These are phyloP conservation scores for Ophiostoma sp. DNA, from an alignment of 2,329 filamentous ascomycete species.

Conservation along the genomic window DNA sequence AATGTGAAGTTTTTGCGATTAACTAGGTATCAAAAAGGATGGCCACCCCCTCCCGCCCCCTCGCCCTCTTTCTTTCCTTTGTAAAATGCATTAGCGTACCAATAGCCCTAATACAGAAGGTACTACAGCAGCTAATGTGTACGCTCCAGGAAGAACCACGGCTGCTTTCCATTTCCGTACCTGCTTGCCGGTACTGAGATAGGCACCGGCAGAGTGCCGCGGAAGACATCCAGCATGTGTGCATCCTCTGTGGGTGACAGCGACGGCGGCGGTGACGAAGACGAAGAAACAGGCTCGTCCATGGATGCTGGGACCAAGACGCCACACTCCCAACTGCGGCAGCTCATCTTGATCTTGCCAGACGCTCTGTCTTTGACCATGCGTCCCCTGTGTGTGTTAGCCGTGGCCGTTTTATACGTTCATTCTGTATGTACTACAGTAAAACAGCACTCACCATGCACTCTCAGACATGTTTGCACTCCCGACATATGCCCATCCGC, in stretches of 20 bases:
- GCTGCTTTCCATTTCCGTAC: conserved; percentile 39
- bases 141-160: conserved; percentile 40
- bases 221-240: conserved; percentile 45
- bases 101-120: no score
- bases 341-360: conserved; percentile 68
- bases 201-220: conserved; percentile 55
- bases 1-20: neutral
- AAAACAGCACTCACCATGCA: conserved; percentile 63
- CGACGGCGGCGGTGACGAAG: neutral
- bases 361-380: conserved; percentile 64
- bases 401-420: neutral
- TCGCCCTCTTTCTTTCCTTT: neutral
- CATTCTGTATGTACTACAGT: no score
- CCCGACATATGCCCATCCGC: conserved; percentile 77
- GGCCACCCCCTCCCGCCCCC: no score
- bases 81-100: no score
- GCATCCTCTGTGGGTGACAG: neutral
- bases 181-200: conserved; percentile 54
- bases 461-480: conserved; percentile 90
- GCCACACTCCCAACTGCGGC: conserved; percentile 94
- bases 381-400: conserved; percentile 57
- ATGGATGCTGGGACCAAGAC: conserved; percentile 62
- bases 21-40: neutral
- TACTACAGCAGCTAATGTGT: neutral
- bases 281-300: neutral